phyloP scores from a whole-genome alignment of 2,329 filamentous ascomycete species.

The Chaetomium sp. region DNA sequence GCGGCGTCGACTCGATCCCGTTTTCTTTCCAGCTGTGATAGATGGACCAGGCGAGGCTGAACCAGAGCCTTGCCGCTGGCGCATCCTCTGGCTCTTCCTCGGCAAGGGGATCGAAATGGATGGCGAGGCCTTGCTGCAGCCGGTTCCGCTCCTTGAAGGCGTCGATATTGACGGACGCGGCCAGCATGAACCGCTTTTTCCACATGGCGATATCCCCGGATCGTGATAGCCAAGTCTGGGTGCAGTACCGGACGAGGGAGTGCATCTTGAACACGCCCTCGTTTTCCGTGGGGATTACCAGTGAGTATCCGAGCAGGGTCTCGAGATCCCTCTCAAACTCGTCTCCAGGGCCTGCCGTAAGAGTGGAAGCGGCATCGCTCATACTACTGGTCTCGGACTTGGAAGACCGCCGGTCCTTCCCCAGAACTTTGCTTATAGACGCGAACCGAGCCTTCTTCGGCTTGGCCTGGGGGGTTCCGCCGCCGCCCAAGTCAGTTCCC shows the following conservation, averaged over 20 bases:
- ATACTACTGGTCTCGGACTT: not conserved
- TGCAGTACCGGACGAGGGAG: constrained; percentile 39
- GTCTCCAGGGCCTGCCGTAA: not conserved
- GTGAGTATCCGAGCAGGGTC: constrained; percentile 41
- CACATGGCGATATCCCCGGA: not conserved
- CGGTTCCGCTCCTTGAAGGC: not conserved
- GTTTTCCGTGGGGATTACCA: constrained; percentile 37
- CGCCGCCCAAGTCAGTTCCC: not conserved
- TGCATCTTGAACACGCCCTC: constrained; percentile 45
- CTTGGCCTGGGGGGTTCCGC: not conserved
- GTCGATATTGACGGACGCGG: not conserved
- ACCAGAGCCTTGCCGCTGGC: not conserved
- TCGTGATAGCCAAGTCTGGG: constrained; percentile 3
- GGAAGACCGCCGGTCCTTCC: not conserved
- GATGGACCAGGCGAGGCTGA: not conserved
- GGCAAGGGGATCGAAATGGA: not conserved
- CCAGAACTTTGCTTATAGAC: not conserved
- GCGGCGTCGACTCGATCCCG: not conserved
- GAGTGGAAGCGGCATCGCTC: not conserved
- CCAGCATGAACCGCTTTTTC: constrained; percentile 6
- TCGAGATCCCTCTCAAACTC: constrained; percentile 40
- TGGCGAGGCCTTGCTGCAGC: not conserved
- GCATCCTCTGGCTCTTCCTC: not conserved
- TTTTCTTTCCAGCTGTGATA: not conserved
- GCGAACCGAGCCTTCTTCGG: not conserved